Percentiles rank a stretch among this genome's conserved stretches.
phyloP scores from a whole-genome alignment of 2,329 filamentous ascomycete species.

The Pyrenochaeta sp. region DNA sequence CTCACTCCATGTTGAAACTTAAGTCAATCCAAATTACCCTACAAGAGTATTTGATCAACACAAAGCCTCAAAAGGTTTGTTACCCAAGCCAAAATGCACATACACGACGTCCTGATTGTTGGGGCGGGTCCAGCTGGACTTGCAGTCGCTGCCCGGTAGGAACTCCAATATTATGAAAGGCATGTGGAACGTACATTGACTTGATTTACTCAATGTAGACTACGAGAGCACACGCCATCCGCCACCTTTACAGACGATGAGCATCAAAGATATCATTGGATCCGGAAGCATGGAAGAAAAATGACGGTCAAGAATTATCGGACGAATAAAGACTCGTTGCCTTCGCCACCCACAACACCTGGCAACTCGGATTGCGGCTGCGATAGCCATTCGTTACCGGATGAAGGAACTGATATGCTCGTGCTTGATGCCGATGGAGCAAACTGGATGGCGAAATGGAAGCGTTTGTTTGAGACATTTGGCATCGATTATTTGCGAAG shows the following conservation, averaged over 20 bases:
- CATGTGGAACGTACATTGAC: too few relatives aligned
- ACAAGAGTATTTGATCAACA: not conserved
- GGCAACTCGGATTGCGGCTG: conserved; percentile 27
- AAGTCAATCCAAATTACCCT: not conserved
- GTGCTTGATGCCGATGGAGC: conserved; percentile 73
- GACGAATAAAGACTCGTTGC: conserved; percentile 48
- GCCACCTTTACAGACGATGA: conserved; percentile 86
- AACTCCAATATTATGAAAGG: too few relatives aligned
- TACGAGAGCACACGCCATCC: conserved; percentile 76
- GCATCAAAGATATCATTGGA: conserved; percentile 82
- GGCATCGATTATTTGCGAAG: conserved; percentile 77
- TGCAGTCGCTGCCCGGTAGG: conserved; percentile 67
- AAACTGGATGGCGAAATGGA: conserved; percentile 76
- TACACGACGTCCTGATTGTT: conserved; percentile 74
- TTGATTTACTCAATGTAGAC: conserved; percentile 49
- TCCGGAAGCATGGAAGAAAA: conserved; percentile 68
- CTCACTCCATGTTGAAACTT: not conserved
- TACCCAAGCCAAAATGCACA: conserved; percentile 26
- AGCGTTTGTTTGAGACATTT: conserved; percentile 71
- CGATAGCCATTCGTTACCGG: conserved; percentile 4
- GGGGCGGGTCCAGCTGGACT: conserved; percentile 79
- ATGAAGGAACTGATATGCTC: conserved; percentile 46
- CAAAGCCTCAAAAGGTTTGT: not conserved
- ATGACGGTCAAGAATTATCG: conserved; percentile 65
- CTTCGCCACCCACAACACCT: conserved; percentile 34